Conservation (phyloP, 169 alveolate genomes). For the Cryptosporidium parvum region DNA sequence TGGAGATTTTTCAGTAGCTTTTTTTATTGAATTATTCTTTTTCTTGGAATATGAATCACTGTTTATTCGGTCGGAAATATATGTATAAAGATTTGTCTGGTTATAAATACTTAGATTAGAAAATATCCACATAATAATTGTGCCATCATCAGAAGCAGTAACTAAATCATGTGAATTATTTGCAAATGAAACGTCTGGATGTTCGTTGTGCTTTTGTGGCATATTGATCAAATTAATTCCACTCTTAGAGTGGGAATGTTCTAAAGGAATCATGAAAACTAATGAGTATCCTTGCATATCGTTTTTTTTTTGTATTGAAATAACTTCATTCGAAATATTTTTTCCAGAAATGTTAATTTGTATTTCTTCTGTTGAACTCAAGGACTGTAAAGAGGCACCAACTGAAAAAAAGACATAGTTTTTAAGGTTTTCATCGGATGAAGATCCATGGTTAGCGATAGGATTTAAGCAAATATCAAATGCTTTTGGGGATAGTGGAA, state of each 20-base stretch:
- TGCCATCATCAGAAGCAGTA: conserved; percentile 84
- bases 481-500: conserved; percentile 65
- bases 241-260: background rate
- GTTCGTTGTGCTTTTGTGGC: conserved; percentile 73
- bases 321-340: background rate
- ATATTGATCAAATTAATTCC: conserved; percentile 24
- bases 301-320: background rate
- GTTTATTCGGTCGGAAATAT: conserved; percentile 43
- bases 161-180: conserved; percentile 79
- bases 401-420: conserved; percentile 27
- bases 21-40: background rate
- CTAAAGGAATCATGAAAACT: conserved; percentile 36
- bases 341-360: conserved; percentile 15
- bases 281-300: conserved; percentile 35
- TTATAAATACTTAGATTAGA: background rate
- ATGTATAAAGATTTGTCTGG: conserved; percentile 26
- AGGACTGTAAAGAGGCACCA: conserved; percentile 55
- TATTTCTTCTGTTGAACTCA: conserved; percentile 37
- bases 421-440: background rate
- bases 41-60: conserved; percentile 32
- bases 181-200: conserved; percentile 84
- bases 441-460: background rate
- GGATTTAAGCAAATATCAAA: conserved; percentile 71
- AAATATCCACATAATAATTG: conserved; percentile 77
- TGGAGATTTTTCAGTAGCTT: conserved; percentile 1